Evolutionary conservation across 352 stramenopile genomes (phyloP).

Genomic region (Phytophthora pseudosyringae): DNA sequence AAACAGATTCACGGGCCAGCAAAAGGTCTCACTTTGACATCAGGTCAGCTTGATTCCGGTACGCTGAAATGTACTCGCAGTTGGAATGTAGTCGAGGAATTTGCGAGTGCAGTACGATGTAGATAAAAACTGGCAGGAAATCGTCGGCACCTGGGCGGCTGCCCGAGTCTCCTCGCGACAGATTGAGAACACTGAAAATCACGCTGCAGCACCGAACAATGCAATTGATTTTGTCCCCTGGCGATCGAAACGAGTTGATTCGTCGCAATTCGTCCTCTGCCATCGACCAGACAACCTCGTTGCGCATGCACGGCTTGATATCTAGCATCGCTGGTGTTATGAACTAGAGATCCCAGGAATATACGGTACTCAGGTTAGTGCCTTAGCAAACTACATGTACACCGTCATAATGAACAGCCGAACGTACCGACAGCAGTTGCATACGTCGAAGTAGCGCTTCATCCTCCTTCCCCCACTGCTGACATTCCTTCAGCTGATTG

Average conservation of each 20-base stretch:
- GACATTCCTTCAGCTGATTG: slow-evolving; percentile 68
- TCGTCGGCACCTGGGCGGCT: slow-evolving; percentile 86
- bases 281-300: slow-evolving; percentile 91
- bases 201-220: slow-evolving; percentile 89
- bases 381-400: background rate
- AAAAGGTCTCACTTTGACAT: slow-evolving; percentile 83
- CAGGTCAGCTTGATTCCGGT: slow-evolving; percentile 86
- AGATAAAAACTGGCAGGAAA: slow-evolving; percentile 94
- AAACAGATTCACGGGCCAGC: background rate
- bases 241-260: slow-evolving; percentile 89
- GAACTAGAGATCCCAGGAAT: slow-evolving; percentile 16
- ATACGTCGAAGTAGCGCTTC: slow-evolving; percentile 75
- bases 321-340: slow-evolving; percentile 90
- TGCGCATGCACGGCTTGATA: slow-evolving; percentile 90
- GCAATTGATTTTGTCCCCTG: slow-evolving; percentile 92
- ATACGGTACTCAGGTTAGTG: slow-evolving; percentile 5
- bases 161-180: slow-evolving; percentile 70
- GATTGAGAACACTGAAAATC: slow-evolving; percentile 91
- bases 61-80: slow-evolving; percentile 92
- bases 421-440: slow-evolving; percentile 77
- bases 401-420: background rate
- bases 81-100: slow-evolving; percentile 90
- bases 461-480: slow-evolving; percentile 79
- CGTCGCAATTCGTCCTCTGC: slow-evolving; percentile 88
- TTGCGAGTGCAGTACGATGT: slow-evolving; percentile 91